Percentiles rank a stretch among this genome's conserved stretches.
Conservation (phyloP, 768 basidiomycete species). For the Mycena sanguinolenta region DNA sequence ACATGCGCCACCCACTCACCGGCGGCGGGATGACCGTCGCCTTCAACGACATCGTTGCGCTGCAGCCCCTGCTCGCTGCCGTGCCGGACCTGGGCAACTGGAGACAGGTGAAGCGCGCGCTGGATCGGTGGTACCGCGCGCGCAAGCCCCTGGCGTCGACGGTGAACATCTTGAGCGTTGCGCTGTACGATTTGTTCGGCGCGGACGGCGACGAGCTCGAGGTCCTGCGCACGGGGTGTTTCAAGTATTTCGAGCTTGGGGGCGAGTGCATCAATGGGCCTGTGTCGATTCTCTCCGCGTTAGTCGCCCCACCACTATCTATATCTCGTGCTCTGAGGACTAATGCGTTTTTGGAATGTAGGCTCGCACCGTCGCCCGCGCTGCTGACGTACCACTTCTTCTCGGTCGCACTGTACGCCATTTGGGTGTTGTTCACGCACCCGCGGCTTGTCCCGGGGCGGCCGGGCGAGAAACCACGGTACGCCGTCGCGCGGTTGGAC, state of each 20-base stretch:
- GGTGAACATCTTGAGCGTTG: constrained; percentile 93
- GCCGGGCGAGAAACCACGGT: constrained; percentile 52
- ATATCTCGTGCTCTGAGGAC: neutral
- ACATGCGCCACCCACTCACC: constrained; percentile 98
- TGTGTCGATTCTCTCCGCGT: constrained; percentile 92
- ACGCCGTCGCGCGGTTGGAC: constrained; percentile 59
- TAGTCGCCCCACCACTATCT: constrained; percentile 42
- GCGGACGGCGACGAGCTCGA: constrained; percentile 85
- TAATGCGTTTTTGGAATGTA: constrained; percentile 44
- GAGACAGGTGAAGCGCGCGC: constrained; percentile 60
- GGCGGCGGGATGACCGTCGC: constrained; percentile 99
- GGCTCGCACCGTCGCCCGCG: constrained; percentile 83
- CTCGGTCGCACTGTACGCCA: constrained; percentile 93
- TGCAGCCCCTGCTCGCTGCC: constrained; percentile 70
- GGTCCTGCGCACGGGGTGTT: constrained; percentile 86
- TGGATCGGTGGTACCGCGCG: constrained; percentile 87
- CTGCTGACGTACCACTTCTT: constrained; percentile 94
- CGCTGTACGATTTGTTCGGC: constrained; percentile 94
- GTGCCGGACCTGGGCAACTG: constrained; percentile 63
- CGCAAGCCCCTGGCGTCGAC: constrained; percentile 88
- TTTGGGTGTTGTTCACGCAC: constrained; percentile 89
- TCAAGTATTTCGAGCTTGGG: constrained; percentile 96
- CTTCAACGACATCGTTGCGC: constrained; percentile 84
- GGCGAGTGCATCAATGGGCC: constrained; percentile 92
- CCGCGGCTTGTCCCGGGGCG: constrained; percentile 45